A percentile compares a stretch with the other conserved stretches of the same genome.
Conservation (phyloP, 2,329 filamentous ascomycete species). For the Venturia nashicola region DNA sequence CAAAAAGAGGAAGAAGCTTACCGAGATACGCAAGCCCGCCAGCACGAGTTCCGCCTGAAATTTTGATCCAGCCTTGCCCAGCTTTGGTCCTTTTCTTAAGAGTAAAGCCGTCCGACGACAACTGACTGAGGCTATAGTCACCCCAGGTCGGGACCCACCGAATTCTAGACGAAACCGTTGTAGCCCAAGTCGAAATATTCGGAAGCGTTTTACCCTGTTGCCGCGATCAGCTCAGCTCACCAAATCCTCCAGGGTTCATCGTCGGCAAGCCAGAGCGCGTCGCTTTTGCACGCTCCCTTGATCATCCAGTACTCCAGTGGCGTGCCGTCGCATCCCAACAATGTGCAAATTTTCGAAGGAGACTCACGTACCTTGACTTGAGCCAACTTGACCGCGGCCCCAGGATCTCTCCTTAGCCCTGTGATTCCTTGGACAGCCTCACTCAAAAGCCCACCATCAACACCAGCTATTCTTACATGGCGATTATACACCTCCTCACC, state of each 20-base stretch:
- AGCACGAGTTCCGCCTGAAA: conserved; percentile 43
- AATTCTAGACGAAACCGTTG: conserved; percentile 31
- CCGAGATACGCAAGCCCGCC: conserved; percentile 48
- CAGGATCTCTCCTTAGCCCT: conserved; percentile 45
- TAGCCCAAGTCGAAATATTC: conserved; percentile 23
- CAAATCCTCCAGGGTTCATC: not conserved
- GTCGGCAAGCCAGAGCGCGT: not conserved
- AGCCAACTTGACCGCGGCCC: conserved; percentile 32
- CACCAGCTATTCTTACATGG: conserved; percentile 44
- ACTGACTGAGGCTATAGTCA: conserved; percentile 44
- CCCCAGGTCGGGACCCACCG: conserved; percentile 48
- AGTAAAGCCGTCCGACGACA: conserved; percentile 48
- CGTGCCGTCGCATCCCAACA: not conserved
- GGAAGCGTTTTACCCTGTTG: not conserved
- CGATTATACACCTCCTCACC: conserved; percentile 44
- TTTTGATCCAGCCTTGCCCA: conserved; percentile 46
- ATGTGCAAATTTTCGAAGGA: no score
- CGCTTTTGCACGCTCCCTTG: not conserved
- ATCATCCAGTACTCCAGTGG: not conserved
- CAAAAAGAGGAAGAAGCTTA: not conserved
- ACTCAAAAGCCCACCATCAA: conserved; percentile 41
- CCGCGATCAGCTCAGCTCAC: not conserved
- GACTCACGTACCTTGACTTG: conserved; percentile 25
- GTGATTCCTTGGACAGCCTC: conserved; percentile 50
- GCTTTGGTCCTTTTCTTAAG: conserved; percentile 47